phyloP scores from a whole-genome alignment of 164 flowering plant genomes.

The Macadamia integrifolia region DNA sequence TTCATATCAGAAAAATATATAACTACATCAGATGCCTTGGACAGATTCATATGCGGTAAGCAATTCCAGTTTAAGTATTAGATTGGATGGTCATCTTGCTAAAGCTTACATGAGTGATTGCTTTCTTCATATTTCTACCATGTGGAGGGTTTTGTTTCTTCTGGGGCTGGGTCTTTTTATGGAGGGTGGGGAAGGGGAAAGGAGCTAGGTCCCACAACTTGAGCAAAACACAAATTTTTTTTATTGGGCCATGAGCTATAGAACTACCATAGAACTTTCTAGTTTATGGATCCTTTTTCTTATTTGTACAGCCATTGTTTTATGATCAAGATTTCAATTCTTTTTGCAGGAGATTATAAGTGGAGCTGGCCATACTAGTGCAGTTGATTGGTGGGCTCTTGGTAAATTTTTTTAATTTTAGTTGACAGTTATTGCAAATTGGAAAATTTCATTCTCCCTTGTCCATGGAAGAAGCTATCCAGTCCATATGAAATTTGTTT shows the following conservation, averaged over 20 bases:
- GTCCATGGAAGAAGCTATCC: background rate
- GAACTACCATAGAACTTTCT: no score
- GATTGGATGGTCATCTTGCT: no score
- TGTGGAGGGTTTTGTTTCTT: background rate
- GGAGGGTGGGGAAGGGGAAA: no score
- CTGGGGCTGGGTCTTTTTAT: background rate
- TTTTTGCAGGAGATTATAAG: conserved; percentile 77
- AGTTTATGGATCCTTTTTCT: no score
- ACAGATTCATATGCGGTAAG: no score
- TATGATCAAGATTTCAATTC: background rate
- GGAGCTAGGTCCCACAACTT: no score
- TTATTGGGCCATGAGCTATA: no score
- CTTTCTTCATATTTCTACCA: background rate
- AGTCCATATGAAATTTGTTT: background rate
- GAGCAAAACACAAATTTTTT: no score
- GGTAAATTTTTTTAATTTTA: conserved; percentile 48
- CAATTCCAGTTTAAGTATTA: no score
- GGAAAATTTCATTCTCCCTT: background rate
- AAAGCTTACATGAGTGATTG: no score
- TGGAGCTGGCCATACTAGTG: conserved; percentile 97
- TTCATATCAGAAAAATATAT: background rate
- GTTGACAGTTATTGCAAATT: background rate
- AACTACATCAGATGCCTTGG: background rate
- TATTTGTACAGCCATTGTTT: background rate
- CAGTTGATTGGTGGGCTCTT: conserved; percentile 99